These are phyloP conservation scores for Bretschneidera sinensis DNA, from an alignment of 345 rosid species.

Conservation along the genomic window DNA sequence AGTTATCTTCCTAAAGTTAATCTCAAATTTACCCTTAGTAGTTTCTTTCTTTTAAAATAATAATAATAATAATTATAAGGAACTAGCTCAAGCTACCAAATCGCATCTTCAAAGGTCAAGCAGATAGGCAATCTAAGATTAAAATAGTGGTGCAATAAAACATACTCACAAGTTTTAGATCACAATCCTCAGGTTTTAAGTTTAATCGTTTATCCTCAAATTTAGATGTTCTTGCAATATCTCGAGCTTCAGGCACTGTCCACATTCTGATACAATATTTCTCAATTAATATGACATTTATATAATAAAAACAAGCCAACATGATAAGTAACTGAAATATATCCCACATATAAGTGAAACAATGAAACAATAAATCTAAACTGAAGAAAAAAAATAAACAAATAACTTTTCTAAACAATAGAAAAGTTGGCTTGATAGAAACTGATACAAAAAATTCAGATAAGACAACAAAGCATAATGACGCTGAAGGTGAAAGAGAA, in stretches of 20 bases:
- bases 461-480: too few relatives aligned
- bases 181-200: slow-evolving; percentile 20
- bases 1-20: neutral
- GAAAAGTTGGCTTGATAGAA: too few relatives aligned
- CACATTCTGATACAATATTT: slow-evolving; percentile 35
- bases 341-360: neutral
- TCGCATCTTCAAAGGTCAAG: slow-evolving; percentile 2
- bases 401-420: too few relatives aligned
- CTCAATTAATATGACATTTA: slow-evolving; percentile 11
- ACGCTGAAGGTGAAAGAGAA: too few relatives aligned
- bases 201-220: neutral
- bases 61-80: too few relatives aligned
- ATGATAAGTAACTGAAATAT: neutral
- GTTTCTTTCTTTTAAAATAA: neutral
- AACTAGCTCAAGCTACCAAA: slow-evolving; percentile 7
- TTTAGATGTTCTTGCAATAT: slow-evolving; percentile 10
- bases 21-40: too few relatives aligned
- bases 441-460: neutral
- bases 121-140: neutral
- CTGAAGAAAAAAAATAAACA: too few relatives aligned
- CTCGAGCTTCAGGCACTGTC: slow-evolving; percentile 31
- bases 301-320: neutral
- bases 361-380: neutral
- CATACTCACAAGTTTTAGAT: slow-evolving; percentile 37
- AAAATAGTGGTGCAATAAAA: neutral